These are phyloP conservation scores for Globisporangium paddicum DNA, from an alignment of 352 stramenopile genomes.

Conservation along the genomic window DNA sequence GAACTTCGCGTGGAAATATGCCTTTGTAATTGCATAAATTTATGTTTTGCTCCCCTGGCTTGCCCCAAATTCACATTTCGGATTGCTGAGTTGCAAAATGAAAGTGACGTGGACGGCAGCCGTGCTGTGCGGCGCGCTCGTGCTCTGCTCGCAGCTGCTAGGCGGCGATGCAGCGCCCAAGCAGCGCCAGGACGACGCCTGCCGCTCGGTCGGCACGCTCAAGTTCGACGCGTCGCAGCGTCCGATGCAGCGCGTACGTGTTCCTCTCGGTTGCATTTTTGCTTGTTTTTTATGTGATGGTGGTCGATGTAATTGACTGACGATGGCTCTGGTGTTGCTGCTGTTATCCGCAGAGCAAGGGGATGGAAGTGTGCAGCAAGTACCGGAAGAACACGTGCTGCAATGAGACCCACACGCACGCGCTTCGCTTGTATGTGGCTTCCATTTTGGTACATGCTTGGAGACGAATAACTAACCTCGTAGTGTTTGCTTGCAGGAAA, in stretches of 20 bases:
- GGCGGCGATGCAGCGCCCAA: constrained; percentile 17
- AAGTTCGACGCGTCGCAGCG: constrained; percentile 63
- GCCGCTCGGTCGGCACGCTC: constrained; percentile 54
- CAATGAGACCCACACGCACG: constrained; percentile 57
- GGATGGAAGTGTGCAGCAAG: constrained; percentile 75
- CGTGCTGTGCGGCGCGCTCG: constrained; percentile 17
- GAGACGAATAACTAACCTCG: neutral
- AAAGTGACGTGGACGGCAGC: constrained; percentile 13
- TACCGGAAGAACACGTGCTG: constrained; percentile 82
- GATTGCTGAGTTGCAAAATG: constrained; percentile 1
- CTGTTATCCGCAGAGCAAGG: constrained; percentile 30
- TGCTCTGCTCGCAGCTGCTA: constrained; percentile 17
- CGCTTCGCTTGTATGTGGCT: constrained; percentile 53
- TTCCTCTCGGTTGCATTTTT: neutral
- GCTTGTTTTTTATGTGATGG: neutral
- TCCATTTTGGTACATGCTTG: neutral
- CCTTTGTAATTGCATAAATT: constrained; percentile 4
- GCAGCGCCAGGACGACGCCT: constrained; percentile 31
- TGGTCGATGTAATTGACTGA: neutral
- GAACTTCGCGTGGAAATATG: neutral
- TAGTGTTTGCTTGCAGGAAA: constrained; percentile 33
- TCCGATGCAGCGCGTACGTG: constrained; percentile 60
- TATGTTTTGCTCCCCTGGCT: neutral
- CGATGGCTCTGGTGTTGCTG: neutral
- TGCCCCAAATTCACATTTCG: neutral